Base-by-base conservation (phyloP, 768 basidiomycete genomes). In the Fomitopsis serialis region DNA sequence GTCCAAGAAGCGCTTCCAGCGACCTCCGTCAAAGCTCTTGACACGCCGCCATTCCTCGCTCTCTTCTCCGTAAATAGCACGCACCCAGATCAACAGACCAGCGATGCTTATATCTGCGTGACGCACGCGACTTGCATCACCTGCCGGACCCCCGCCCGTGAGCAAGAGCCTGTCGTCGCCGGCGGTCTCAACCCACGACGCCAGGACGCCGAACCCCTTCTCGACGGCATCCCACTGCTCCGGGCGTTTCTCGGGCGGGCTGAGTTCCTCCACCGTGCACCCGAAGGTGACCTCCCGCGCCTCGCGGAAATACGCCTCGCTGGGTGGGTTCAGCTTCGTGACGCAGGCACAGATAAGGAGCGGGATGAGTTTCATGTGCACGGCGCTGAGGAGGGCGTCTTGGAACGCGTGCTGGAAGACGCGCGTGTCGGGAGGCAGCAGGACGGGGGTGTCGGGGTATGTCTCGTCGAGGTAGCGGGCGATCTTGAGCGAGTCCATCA, bases 71-170 rank as follows among this genome's bases (percentile, higher is more conserved):
- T 65, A 46, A 2, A 63, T 59, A 9, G 48, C 13, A 56, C 61
- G 70, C 45, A 69, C 58, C 72, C 75, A 77, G 19, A 58, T 58
- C 44, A 78, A 42, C 58, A 61, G 64, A 0, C 57, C 67, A 1
- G 61, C 74, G 12, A 75, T 50, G 35, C 63, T 34, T 12, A 69
- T 58, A 47, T 77, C 76, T 7, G 70, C 70, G 50, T 68, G 74
- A 11, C 65, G 66, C 19, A 68, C 11, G 1, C 52, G 57, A 29
- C 69, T 51, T 5, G 6, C 37, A 4, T 17, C 37, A 5, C 37
- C 37, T 8, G 15, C 6, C 4, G 6, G 7, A 19, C 37, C 37
- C 5, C 37, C 37, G 50, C 70, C 63, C 40, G 72, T 63, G 45
- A 72, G 72, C 46, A 71, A 71, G 8, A 53, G 36, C 34, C 54